Base-by-base conservation (phyloP, 345 rosid species). In the Dimocarpus longan region DNA sequence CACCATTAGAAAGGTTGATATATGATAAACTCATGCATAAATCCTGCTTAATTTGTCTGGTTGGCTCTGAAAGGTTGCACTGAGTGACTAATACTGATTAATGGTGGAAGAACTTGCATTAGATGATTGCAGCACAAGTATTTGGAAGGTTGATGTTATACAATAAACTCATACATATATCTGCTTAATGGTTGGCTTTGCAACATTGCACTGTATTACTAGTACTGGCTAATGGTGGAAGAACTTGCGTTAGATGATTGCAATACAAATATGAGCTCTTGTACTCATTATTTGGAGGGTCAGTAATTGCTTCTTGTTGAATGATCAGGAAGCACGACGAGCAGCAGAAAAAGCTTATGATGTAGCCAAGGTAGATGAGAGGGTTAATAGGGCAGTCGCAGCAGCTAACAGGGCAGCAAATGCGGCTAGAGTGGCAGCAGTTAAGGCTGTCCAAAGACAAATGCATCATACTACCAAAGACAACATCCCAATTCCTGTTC, bases 401-500 rank as follows among this genome's bases (percentile, higher is more conserved):
- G 95, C 97, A 10, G 98, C 98, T 76, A 95, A 93, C 81, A 89
- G 90, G 63, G 91, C 98, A 70, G 98, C 98, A 64, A 93, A 93
- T 87, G 91, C 97, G 80, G 98, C 95, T 76, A 88, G 98, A 85
- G 92, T 93, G 65, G 93, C 89, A 66, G 94, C 97, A 39, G 91
- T 92, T 78, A 91, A 88, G 89, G 98, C 98, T 42, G 94, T 85
- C 28, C 97, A 92, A 83, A 93, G 92, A 82, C 91, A 93, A 81
- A 89, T 90, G 82, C 89, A 85, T 78, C 91, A 78, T 66, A 83
- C 78, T 60, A 82, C 81, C 82, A 64, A 66, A 60, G 97, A 89
- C 63, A 82, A 77, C 81, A 82, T 88, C 75, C 88, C 93, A 13
- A 74, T 91, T 65, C 89, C 91, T 37, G 71, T 87, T 10, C 86